Percentiles rank a stretch among this genome's conserved stretches.
phyloP scores from a whole-genome alignment of 345 rosid genomes.

The Mallotus nudiflorus region DNA sequence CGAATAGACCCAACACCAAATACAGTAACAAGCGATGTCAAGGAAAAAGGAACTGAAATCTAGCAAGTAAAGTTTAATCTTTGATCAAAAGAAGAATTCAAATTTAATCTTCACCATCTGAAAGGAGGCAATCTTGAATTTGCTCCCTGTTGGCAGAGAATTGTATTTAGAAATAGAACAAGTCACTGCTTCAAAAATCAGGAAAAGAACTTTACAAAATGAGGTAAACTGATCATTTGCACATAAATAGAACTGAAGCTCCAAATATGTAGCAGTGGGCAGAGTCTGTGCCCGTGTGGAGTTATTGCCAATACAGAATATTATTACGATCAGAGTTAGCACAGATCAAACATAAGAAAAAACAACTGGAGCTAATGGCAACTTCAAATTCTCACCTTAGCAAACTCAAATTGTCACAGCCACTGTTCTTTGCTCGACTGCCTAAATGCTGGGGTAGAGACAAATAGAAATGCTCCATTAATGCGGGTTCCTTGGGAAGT shows the following conservation, averaged over 20 bases:
- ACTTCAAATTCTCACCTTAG: slow-evolving; percentile 54
- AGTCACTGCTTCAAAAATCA: too few relatives aligned
- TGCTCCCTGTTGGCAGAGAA: slow-evolving; percentile 58
- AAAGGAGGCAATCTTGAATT: slow-evolving; percentile 72
- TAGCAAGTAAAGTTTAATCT: too few relatives aligned
- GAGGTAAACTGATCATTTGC: neutral
- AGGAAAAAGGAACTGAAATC: neutral
- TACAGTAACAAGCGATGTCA: neutral
- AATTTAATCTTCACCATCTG: slow-evolving; percentile 54
- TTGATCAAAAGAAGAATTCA: too few relatives aligned
- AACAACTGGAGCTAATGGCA: neutral
- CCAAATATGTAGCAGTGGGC: neutral
- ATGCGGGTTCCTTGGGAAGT: slow-evolving; percentile 62
- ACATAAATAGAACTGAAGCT: neutral
- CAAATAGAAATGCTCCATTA: slow-evolving; percentile 51
- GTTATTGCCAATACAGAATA: neutral
- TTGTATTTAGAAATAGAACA: neutral
- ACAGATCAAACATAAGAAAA: neutral
- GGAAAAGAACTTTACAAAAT: neutral
- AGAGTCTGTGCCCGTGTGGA: neutral
- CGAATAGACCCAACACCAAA: too few relatives aligned
- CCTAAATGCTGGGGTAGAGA: slow-evolving; percentile 56
- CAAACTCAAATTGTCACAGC: slow-evolving; percentile 27
- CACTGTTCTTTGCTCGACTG: slow-evolving; percentile 39
- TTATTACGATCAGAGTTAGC: neutral